These are phyloP conservation scores for Penicillium brasilianum DNA, from an alignment of 2,329 filamentous ascomycete species.

Conservation along the genomic window DNA sequence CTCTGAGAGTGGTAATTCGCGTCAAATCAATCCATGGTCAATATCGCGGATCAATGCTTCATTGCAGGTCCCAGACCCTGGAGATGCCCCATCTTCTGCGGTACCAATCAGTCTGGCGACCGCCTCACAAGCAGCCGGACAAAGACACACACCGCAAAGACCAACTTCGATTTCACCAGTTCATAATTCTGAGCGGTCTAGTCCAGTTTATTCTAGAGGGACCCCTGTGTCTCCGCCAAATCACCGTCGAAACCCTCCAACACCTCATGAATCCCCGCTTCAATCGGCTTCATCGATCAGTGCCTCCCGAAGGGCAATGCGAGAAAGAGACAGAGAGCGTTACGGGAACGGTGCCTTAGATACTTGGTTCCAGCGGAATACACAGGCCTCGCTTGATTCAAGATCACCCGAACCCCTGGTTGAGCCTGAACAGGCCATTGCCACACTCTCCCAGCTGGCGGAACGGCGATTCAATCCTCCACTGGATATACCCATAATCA, in stretches of 20 bases:
- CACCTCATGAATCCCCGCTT: not conserved
- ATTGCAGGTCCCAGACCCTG: slow-evolving; percentile 15
- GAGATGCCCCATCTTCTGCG: not conserved
- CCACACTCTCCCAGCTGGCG: slow-evolving; percentile 25
- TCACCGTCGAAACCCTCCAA: not conserved
- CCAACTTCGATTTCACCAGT: not conserved
- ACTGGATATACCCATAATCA: too few relatives aligned
- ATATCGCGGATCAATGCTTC: slow-evolving; percentile 23
- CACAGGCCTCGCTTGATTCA: slow-evolving; percentile 17
- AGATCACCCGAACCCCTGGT: not conserved
- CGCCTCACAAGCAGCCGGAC: not conserved
- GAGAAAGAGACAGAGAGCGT: slow-evolving; percentile 25
- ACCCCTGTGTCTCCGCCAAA: slow-evolving; percentile 17
- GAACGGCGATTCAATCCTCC: slow-evolving; percentile 19
- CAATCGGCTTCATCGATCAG: not conserved
- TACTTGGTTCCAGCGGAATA: slow-evolving; percentile 29
- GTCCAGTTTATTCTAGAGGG: slow-evolving; percentile 6
- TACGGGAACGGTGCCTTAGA: slow-evolving; percentile 32
- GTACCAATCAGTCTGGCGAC: not conserved
- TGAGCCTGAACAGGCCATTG: slow-evolving; percentile 1
- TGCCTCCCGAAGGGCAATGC: slow-evolving; percentile 13
- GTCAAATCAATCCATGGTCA: slow-evolving; percentile 24
- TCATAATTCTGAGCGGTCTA: slow-evolving; percentile 5
- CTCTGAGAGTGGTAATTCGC: not conserved
- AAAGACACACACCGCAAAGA: not conserved